Base-by-base conservation (phyloP, 495 filamentous ascomycete species). In the Podospora bellae-mahoneyi region DNA sequence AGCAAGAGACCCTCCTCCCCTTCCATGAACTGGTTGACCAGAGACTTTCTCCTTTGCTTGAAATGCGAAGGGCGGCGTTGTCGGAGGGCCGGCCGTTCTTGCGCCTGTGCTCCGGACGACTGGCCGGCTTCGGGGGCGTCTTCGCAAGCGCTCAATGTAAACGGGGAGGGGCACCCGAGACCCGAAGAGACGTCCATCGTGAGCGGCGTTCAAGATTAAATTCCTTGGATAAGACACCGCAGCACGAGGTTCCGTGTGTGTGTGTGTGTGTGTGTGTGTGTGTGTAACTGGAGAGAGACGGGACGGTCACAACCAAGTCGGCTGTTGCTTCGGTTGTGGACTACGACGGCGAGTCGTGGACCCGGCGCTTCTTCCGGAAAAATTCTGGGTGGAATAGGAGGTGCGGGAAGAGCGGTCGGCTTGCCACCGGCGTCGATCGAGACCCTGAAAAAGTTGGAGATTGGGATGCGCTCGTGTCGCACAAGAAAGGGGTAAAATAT, bases 11-110 rank as follows among this genome's bases (percentile, higher is more conserved):
- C 85, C 66, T 93, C 91, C 53, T 87, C 85, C 7, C 80, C 79
- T 16, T 87, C 84, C 77, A 86, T 80, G 67, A 89, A 83, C 71
- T 90, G 86, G 69, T 88, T 87, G 63, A 89, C 87, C 67, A 88
- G 79, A 27, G 89, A 92, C 28, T 87, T 84, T 66, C 81, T 75
- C 70, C 82, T 78, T 23, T 85, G 83, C 64, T 84, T 77, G 67
- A 87, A 88, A 56, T 87, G 88, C 20, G 91, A 93, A 75, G 90
- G 90, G 59, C 89, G 80, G 26, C 90, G 82, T 66, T 84, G 81
- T 58, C 79, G 71, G 48, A 60, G 66, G 6, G 48, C 68, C 0
- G 73, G 72, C 2, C 72, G 73, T 26, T 77, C 75, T 39, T 71
- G 74, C 39, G 64, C 64, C 30, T 80, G 75, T 3, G 75, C 76